Conservation (phyloP, 805 yeast species). For the Scheffersomyces amazonensis region DNA sequence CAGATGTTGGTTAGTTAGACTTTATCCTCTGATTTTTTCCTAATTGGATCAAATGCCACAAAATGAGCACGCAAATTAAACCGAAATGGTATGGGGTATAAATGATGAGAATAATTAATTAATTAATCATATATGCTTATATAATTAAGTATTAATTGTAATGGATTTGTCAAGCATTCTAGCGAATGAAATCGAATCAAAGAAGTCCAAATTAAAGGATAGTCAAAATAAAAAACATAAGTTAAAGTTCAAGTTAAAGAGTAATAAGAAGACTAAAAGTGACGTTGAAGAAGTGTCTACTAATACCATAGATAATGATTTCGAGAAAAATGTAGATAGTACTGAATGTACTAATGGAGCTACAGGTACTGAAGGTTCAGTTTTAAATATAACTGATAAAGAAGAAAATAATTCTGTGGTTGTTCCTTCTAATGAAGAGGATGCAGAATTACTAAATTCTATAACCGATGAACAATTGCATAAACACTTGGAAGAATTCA, state of each 20-base stretch:
- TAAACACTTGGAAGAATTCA: constrained; percentile 14
- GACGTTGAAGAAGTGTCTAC: not conserved
- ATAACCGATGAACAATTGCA: constrained; percentile 23
- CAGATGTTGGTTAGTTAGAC: too few relatives aligned
- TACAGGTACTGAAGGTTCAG: too few relatives aligned
- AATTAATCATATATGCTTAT: too few relatives aligned
- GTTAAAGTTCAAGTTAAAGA: not conserved
- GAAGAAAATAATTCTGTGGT: not conserved
- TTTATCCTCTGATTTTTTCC: not conserved
- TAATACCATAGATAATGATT: not conserved
- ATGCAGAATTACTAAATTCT: constrained; percentile 7
- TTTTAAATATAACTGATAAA: too few relatives aligned
- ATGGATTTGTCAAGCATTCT: constrained; percentile 52
- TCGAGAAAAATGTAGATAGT: not conserved
- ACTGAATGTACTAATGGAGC: not conserved
- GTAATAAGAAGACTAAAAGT: constrained; percentile 3
- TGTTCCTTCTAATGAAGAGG: too few relatives aligned
- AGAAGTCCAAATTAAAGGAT: constrained; percentile 23
- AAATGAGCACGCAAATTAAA: too few relatives aligned
- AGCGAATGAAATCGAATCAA: constrained; percentile 46
- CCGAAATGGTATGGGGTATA: too few relatives aligned
- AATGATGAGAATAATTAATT: too few relatives aligned
- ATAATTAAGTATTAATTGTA: too few relatives aligned
- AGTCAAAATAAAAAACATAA: constrained; percentile 8
- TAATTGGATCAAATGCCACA: too few relatives aligned